These are phyloP conservation scores for Aspergillus proliferans DNA, from an alignment of 2,329 filamentous ascomycete genomes.

Conservation along the genomic window DNA sequence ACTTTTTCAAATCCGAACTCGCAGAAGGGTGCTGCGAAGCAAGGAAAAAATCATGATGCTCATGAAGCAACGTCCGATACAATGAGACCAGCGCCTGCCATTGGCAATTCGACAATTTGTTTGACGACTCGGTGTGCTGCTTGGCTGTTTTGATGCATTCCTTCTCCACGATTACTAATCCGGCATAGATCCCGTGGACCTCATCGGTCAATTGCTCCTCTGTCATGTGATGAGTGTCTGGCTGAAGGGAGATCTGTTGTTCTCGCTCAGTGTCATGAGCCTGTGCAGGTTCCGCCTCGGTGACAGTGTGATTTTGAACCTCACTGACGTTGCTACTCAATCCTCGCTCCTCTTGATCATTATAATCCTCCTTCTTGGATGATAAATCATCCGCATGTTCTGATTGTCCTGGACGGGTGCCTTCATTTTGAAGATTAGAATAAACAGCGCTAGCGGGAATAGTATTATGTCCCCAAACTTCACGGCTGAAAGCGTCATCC, in stretches of 20 bases:
- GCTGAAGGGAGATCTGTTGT: conserved; percentile 39
- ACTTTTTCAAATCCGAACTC: conserved; percentile 56
- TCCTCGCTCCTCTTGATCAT: too few relatives aligned
- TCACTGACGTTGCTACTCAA: too few relatives aligned
- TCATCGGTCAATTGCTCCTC: conserved; percentile 46
- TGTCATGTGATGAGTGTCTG: conserved; percentile 62
- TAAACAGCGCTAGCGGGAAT: neutral
- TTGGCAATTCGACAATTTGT: too few relatives aligned
- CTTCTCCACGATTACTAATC: neutral
- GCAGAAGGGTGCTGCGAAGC: conserved; percentile 81
- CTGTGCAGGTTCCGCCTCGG: neutral
- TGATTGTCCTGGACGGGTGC: too few relatives aligned
- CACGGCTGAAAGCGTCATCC: too few relatives aligned
- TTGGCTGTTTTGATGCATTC: neutral
- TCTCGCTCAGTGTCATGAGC: neutral
- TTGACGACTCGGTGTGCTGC: neutral
- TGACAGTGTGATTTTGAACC: too few relatives aligned
- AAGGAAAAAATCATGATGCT: conserved; percentile 80
- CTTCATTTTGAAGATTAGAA: too few relatives aligned
- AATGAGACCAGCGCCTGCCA: conserved; percentile 80
- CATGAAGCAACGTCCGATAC: conserved; percentile 72
- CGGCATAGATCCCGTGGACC: neutral
- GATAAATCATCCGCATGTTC: too few relatives aligned
- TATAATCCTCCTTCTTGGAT: neutral
- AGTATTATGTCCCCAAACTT: neutral